These are phyloP conservation scores for Apiospora aurea DNA, from an alignment of 2,329 filamentous ascomycete species.

Conservation along the genomic window DNA sequence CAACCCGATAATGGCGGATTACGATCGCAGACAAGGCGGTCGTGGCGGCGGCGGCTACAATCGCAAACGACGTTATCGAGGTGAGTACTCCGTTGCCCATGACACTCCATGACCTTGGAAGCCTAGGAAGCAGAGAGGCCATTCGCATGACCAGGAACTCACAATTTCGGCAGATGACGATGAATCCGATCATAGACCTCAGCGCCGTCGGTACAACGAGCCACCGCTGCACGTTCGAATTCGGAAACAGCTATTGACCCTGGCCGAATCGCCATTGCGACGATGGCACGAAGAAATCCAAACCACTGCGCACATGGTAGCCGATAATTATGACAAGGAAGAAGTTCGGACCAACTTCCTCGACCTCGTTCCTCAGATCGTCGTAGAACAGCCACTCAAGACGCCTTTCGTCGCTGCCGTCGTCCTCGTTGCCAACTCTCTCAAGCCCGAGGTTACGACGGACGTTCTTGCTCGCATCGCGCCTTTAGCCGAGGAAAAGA, in stretches of 20 bases:
- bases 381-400: slow-evolving; percentile 93
- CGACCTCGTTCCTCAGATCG: slow-evolving; percentile 76
- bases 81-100: slow-evolving; percentile 52
- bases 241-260: slow-evolving; percentile 78
- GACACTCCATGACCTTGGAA: background rate
- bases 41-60: slow-evolving; percentile 60
- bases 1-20: slow-evolving; percentile 56
- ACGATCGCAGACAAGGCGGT: slow-evolving; percentile 61
- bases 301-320: slow-evolving; percentile 76
- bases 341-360: slow-evolving; percentile 77
- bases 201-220: slow-evolving; percentile 77
- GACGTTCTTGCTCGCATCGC: slow-evolving; percentile 72
- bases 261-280: slow-evolving; percentile 83
- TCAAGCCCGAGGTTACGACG: slow-evolving; percentile 76
- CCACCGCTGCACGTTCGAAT: slow-evolving; percentile 73
- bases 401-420: slow-evolving; percentile 93
- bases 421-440: slow-evolving; percentile 78
- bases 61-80: slow-evolving; percentile 82
- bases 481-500: slow-evolving; percentile 68
- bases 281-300: slow-evolving; percentile 81
- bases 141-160: background rate
- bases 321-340: slow-evolving; percentile 86
- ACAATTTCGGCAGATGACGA: slow-evolving; percentile 67
- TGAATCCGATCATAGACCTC: slow-evolving; percentile 75
- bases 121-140: background rate